Evolutionary conservation across 192 early-diverging fungal genomes (phyloP).

Genomic region (Helicostylum pulchrum): DNA sequence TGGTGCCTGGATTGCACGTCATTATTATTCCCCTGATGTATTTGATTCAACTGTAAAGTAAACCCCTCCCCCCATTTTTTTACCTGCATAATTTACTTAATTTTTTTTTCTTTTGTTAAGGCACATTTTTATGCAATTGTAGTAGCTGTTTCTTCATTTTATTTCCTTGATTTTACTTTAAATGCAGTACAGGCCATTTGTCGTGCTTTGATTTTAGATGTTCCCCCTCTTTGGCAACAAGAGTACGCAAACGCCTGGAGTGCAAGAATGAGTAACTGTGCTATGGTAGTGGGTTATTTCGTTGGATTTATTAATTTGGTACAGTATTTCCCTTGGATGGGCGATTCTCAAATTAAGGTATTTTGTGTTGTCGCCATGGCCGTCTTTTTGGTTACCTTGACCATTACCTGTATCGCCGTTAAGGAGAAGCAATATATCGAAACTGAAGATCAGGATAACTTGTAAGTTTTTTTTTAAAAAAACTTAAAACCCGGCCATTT

Average conservation of each 20-base stretch:
- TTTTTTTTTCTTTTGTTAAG: constrained; percentile 10
- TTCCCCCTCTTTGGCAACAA: constrained; percentile 77
- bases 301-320: constrained; percentile 81
- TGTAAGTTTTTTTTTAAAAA: constrained; percentile 19
- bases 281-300: constrained; percentile 84
- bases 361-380: constrained; percentile 74
- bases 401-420: constrained; percentile 67
- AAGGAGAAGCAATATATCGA: constrained; percentile 47
- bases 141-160: constrained; percentile 81
- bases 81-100: background rate
- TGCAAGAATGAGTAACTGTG: constrained; percentile 78
- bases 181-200: constrained; percentile 85
- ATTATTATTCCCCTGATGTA: too few species aligned
- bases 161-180: constrained; percentile 89
- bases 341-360: constrained; percentile 76
- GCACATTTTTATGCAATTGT: constrained; percentile 47
- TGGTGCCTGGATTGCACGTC: constrained; percentile 21
- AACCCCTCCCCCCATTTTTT: background rate
- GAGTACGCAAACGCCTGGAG: constrained; percentile 83
- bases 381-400: constrained; percentile 54
- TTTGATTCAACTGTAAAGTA: too few species aligned
- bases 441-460: constrained; percentile 14
- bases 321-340: constrained; percentile 62
- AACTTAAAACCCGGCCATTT: too few species aligned
- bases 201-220: constrained; percentile 86